phyloP scores from a whole-genome alignment of 805 yeast species.

The Metschnikowia colocasiae region DNA sequence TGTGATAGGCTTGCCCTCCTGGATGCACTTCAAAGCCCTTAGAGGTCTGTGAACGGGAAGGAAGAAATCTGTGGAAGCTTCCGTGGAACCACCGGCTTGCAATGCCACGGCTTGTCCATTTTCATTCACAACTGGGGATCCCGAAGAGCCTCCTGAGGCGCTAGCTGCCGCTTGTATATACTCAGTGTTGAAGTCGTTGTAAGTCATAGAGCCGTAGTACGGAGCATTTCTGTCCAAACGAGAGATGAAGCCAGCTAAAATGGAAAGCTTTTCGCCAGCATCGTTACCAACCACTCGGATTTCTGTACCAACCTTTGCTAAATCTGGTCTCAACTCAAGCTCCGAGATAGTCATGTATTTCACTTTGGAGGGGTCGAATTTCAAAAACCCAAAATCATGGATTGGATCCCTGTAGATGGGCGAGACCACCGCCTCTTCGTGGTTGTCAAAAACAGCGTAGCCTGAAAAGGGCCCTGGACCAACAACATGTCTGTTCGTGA shows the following conservation, averaged over 20 bases:
- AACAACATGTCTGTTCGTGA: conserved; percentile 92
- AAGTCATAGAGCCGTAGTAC: conserved; percentile 81
- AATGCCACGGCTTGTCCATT: conserved; percentile 86
- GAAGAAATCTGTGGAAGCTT: conserved; percentile 90
- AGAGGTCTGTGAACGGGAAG: conserved; percentile 79
- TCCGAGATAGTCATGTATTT: conserved; percentile 71
- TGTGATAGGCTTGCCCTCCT: conserved; percentile 54
- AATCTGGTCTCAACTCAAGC: conserved; percentile 68
- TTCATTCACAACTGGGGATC: conserved; percentile 91
- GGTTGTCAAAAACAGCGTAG: conserved; percentile 88
- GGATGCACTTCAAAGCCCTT: conserved; percentile 77
- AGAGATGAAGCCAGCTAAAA: conserved; percentile 79
- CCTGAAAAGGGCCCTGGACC: conserved; percentile 95
- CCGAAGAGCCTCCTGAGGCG: conserved; percentile 94
- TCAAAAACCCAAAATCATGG: conserved; percentile 88
- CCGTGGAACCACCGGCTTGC: conserved; percentile 91
- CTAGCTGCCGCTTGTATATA: conserved; percentile 95
- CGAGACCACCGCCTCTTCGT: conserved; percentile 83
- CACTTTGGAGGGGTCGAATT: conserved; percentile 67
- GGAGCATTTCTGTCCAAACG: conserved; percentile 93
- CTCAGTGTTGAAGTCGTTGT: conserved; percentile 90
- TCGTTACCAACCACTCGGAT: conserved; percentile 95
- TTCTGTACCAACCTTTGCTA: conserved; percentile 88
- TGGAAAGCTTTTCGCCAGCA: conserved; percentile 90
- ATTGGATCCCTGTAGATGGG: conserved; percentile 92